Conservation (phyloP, 345 rosid genomes). For the Eutrema heterophyllum region DNA sequence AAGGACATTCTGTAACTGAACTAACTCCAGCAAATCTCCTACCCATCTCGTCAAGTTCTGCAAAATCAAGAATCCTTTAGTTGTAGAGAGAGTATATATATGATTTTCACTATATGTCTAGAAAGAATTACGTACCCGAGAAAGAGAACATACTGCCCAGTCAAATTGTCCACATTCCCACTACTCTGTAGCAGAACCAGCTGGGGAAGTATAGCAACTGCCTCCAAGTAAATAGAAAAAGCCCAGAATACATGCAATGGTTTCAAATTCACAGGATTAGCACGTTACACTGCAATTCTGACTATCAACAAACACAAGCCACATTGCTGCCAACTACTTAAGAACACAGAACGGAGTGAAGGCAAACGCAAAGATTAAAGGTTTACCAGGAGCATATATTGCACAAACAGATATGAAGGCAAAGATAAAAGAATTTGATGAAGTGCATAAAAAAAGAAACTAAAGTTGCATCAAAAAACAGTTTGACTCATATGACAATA, state of each 20-base stretch:
- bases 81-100: too few species aligned
- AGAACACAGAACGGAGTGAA: background rate
- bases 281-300: background rate
- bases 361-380: background rate
- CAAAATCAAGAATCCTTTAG: too few species aligned
- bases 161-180: conserved; percentile 92
- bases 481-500: conserved; percentile 13
- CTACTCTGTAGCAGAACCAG: conserved; percentile 84
- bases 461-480: background rate
- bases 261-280: background rate
- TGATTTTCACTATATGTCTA: background rate
- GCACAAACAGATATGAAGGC: background rate
- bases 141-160: conserved; percentile 91
- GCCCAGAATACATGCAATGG: conserved; percentile 76
- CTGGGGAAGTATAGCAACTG: conserved; percentile 94
- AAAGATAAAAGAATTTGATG: background rate
- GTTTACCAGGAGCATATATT: background rate
- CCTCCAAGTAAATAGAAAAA: too few species aligned
- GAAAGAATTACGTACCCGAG: conserved; percentile 64
- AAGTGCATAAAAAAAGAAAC: background rate
- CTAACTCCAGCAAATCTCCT: too few species aligned
- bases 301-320: background rate
- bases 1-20: too few species aligned
- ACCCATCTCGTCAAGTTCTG: too few species aligned
- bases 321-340: background rate